phyloP scores from a whole-genome alignment of 192 early-diverging fungal species.

The Fimicolochytrium jonesii region DNA sequence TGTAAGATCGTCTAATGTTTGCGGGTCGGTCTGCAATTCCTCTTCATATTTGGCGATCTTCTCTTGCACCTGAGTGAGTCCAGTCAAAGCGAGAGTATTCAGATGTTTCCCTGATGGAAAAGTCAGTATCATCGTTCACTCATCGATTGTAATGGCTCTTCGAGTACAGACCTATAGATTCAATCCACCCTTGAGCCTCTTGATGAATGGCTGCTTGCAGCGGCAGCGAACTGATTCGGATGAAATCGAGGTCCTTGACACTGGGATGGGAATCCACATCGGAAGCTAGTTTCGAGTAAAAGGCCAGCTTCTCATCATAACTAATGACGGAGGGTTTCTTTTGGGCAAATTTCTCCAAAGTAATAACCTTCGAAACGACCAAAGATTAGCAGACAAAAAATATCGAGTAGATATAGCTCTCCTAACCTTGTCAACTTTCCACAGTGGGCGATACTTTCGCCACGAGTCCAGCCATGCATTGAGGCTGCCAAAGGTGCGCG shows the following conservation, averaged over 20 bases:
- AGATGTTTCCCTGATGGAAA: slow-evolving; percentile 47
- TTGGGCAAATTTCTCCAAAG: slow-evolving; percentile 62
- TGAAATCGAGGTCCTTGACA: slow-evolving; percentile 54
- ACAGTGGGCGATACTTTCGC: slow-evolving; percentile 57
- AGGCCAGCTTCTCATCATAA: slow-evolving; percentile 58
- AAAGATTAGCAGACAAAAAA: background rate
- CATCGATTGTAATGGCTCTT: background rate
- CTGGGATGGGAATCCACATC: slow-evolving; percentile 51
- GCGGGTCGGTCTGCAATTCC: slow-evolving; percentile 43
- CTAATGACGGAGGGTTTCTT: slow-evolving; percentile 54
- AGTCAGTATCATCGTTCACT: background rate
- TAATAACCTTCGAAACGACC: slow-evolving; percentile 38
- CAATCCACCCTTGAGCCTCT: slow-evolving; percentile 54
- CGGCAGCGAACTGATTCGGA: slow-evolving; percentile 46
- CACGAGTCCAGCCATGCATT: slow-evolving; percentile 52
- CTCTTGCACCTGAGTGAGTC: slow-evolving; percentile 29
- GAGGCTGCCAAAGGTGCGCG: slow-evolving; percentile 46
- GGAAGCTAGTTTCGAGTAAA: slow-evolving; percentile 55
- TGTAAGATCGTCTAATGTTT: slow-evolving; percentile 55
- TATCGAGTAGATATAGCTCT: background rate
- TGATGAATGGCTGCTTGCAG: slow-evolving; percentile 49
- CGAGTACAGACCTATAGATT: slow-evolving; percentile 40
- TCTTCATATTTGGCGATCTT: slow-evolving; percentile 44
- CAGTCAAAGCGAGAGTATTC: slow-evolving; percentile 45
- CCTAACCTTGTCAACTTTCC: slow-evolving; percentile 61